Conservation (phyloP, 305 asterid genomes). For the Rubia occidens region DNA sequence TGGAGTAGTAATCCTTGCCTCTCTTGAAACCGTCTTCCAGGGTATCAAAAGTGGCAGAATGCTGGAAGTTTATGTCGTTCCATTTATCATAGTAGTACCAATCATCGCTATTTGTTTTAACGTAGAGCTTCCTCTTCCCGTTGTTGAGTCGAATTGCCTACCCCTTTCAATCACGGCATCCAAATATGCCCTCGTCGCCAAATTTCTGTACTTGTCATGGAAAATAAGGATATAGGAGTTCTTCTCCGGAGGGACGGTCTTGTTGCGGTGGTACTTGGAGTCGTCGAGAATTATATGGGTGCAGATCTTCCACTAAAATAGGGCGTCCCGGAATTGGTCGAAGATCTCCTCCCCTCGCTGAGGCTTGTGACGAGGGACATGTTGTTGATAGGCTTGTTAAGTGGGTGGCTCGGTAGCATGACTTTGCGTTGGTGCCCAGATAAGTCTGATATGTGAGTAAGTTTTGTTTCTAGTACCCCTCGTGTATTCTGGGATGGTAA, state of each 20-base stretch:
- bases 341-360: slow-evolving; percentile 21
- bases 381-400: slow-evolving; percentile 18
- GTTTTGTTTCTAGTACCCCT: slow-evolving; percentile 16
- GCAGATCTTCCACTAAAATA: slow-evolving; percentile 9
- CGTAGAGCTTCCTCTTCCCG: slow-evolving; percentile 13
- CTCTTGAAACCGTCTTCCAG: slow-evolving; percentile 12
- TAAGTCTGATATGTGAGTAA: slow-evolving; percentile 12
- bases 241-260: slow-evolving; percentile 12
- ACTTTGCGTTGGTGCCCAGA: slow-evolving; percentile 20
- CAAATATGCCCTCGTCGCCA: slow-evolving; percentile 8
- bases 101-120: background rate
- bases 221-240: slow-evolving; percentile 13
- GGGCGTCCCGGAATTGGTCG: slow-evolving; percentile 18
- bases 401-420: slow-evolving; percentile 13
- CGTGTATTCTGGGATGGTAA: slow-evolving; percentile 15
- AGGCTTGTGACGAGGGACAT: slow-evolving; percentile 22
- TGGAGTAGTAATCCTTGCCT: slow-evolving; percentile 17
- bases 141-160: slow-evolving; percentile 4
- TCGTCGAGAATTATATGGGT: background rate
- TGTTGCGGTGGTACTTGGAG: background rate
- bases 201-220: background rate
- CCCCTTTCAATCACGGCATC: slow-evolving; percentile 14
- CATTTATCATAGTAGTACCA: slow-evolving; percentile 14
- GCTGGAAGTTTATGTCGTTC: slow-evolving; percentile 11
- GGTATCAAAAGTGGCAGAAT: slow-evolving; percentile 19